Conservation (phyloP, 805 yeast species). For the Metschnikowia gruessii region DNA sequence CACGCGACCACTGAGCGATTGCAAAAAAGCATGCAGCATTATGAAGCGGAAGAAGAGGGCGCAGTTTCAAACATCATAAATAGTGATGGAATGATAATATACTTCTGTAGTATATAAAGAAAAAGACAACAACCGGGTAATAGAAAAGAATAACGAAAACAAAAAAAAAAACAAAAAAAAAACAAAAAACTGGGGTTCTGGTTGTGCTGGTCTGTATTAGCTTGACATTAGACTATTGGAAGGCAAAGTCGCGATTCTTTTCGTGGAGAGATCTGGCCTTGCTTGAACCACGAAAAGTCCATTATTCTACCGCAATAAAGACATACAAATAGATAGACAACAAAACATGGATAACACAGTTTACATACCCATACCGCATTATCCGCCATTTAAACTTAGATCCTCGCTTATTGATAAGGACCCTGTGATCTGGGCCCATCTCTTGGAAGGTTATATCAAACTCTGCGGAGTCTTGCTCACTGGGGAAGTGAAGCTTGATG, state of each 20-base stretch:
- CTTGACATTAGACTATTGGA: background rate
- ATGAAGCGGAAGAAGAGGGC: no score
- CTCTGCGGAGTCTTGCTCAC: constrained; percentile 48
- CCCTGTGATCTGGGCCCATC: constrained; percentile 79
- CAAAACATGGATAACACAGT: constrained; percentile 12
- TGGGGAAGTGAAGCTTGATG: constrained; percentile 41
- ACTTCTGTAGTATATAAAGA: no score
- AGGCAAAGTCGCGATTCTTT: constrained; percentile 5
- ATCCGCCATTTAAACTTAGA: constrained; percentile 71
- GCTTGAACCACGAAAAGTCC: background rate
- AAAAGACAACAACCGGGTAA: no score
- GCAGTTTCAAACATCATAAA: no score
- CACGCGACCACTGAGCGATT: no score
- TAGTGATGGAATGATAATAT: no score
- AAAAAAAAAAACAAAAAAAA: background rate
- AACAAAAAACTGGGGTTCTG: background rate
- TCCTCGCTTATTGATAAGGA: constrained; percentile 79
- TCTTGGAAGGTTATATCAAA: constrained; percentile 59
- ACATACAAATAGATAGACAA: background rate
- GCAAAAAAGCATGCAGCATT: no score
- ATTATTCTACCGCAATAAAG: background rate
- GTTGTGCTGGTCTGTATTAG: no score
- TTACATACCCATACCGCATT: constrained; percentile 59
- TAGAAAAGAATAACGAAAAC: no score
- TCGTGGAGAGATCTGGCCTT: background rate